phyloP scores from a whole-genome alignment of 768 basidiomycete genomes.

The Scleroderma citrinum region DNA sequence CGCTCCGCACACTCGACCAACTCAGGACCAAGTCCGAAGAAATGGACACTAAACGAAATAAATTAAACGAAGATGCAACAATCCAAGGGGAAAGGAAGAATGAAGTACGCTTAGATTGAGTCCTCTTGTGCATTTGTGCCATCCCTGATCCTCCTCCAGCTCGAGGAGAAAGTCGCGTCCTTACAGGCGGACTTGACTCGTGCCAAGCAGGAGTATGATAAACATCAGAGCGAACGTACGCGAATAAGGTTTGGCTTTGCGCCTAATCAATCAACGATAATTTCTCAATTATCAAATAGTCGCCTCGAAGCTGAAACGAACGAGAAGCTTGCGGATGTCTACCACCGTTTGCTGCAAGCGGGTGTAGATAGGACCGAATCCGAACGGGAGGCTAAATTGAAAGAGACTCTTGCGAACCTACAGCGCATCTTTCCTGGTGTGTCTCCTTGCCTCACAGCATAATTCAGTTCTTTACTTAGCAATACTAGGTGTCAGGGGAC shows the following conservation, averaged over 20 bases:
- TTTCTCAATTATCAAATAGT: constrained; percentile 33
- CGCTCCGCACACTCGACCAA: constrained; percentile 55
- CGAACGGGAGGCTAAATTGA: constrained; percentile 76
- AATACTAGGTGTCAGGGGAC: constrained; percentile 75
- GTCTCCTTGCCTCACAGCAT: not conserved
- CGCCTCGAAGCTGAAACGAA: constrained; percentile 89
- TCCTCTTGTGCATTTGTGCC: not conserved
- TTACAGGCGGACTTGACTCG: constrained; percentile 57
- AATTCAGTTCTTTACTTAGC: not conserved
- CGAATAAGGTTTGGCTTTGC: constrained; percentile 61
- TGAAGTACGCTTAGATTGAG: constrained; percentile 40
- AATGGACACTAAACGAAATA: constrained; percentile 50
- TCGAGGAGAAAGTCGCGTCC: constrained; percentile 53
- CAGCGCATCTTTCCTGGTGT: constrained; percentile 87
- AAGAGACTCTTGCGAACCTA: constrained; percentile 78
- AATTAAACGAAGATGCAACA: constrained; percentile 49
- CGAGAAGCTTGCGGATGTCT: constrained; percentile 80
- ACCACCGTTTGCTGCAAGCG: constrained; percentile 82
- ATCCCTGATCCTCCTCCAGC: constrained; percentile 27
- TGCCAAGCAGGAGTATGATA: constrained; percentile 75
- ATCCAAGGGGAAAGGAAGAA: constrained; percentile 45
- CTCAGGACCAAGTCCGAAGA: constrained; percentile 66
- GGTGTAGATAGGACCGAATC: constrained; percentile 85
- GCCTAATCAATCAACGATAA: not conserved
- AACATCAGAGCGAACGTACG: constrained; percentile 76